Conservation (phyloP, 257 asterid species). For the Pogostemon cablin region DNA sequence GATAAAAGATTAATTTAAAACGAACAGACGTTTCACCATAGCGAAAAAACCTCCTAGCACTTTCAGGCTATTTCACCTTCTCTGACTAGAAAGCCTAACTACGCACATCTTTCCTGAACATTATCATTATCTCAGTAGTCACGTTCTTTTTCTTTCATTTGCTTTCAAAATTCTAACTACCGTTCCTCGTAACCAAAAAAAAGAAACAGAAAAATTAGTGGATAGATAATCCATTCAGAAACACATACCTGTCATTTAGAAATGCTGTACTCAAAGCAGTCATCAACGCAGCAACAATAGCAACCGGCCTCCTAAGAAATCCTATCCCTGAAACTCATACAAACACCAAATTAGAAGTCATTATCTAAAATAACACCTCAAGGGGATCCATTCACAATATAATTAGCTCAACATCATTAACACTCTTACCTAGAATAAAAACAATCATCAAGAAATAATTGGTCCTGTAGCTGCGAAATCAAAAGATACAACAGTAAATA, state of each 20-base stretch:
- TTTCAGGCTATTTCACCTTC: background rate
- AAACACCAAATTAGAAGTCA: constrained; percentile 22
- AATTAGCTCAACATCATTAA: background rate
- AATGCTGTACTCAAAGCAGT: constrained; percentile 78
- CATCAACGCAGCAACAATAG: constrained; percentile 78
- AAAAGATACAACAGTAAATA: constrained; percentile 6
- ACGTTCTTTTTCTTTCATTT: background rate
- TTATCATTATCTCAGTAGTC: background rate
- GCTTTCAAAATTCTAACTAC: background rate
- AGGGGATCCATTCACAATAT: constrained; percentile 12
- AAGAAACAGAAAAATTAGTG: background rate
- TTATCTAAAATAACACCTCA: constrained; percentile 9
- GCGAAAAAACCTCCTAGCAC: background rate
- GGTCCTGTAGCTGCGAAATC: constrained; percentile 81
- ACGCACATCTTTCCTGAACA: constrained; percentile 17
- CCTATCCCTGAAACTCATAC: constrained; percentile 68
- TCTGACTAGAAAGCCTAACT: constrained; percentile 13
- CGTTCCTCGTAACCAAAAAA: constrained; percentile 2
- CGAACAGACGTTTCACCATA: background rate
- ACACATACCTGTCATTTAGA: constrained; percentile 78
- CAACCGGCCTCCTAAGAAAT: constrained; percentile 80
- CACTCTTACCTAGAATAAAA: constrained; percentile 74
- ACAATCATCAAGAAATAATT: constrained; percentile 82
- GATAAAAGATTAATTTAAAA: background rate
- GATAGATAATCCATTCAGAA: background rate